Evolutionary conservation across 495 filamentous ascomycete species (phyloP).

Genomic region (Daldinia bambusicola): DNA sequence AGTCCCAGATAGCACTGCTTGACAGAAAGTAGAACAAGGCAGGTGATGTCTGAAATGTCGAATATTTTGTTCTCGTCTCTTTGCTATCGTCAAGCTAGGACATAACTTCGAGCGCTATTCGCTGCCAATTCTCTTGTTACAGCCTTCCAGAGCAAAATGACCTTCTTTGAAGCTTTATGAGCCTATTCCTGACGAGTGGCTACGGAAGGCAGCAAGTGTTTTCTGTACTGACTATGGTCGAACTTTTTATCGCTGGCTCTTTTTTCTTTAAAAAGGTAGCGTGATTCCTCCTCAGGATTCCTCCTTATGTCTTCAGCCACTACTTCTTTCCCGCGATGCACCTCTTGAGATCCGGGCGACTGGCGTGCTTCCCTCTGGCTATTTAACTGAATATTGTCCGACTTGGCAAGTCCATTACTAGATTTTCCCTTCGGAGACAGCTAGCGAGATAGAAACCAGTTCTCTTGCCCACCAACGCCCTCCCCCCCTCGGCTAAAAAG

Average conservation of each 20-base stretch:
- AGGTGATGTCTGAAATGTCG: slow-evolving; percentile 51
- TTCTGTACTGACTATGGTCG: slow-evolving; percentile 53
- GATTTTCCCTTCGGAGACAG: slow-evolving; percentile 36
- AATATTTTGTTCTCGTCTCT: slow-evolving; percentile 60
- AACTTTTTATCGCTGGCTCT: slow-evolving; percentile 46
- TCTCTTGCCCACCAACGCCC: slow-evolving; percentile 34
- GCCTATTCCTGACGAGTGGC: slow-evolving; percentile 58
- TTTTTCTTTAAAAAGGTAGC: slow-evolving; percentile 46
- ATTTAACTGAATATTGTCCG: slow-evolving; percentile 44
- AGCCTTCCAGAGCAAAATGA: slow-evolving; percentile 46
- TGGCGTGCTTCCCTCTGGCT: slow-evolving; percentile 37
- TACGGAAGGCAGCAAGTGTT: slow-evolving; percentile 56
- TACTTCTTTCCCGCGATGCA: slow-evolving; percentile 42
- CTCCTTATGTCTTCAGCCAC: slow-evolving; percentile 31
- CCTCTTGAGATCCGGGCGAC: slow-evolving; percentile 39
- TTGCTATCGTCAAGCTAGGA: slow-evolving; percentile 72
- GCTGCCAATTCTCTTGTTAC: slow-evolving; percentile 59
- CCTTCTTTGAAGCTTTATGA: slow-evolving; percentile 53
- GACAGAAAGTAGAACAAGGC: slow-evolving; percentile 43
- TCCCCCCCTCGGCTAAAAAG: slow-evolving; percentile 29
- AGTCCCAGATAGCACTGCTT: slow-evolving; percentile 45
- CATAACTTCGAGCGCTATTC: slow-evolving; percentile 59
- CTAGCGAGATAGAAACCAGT: slow-evolving; percentile 38
- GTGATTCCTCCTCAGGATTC: slow-evolving; percentile 42
- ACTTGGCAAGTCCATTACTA: slow-evolving; percentile 42